A percentile compares a stretch with the other conserved stretches of the same genome.
Conservation (phyloP, 306 rosid species). For the Gastrolobium bilobum region DNA sequence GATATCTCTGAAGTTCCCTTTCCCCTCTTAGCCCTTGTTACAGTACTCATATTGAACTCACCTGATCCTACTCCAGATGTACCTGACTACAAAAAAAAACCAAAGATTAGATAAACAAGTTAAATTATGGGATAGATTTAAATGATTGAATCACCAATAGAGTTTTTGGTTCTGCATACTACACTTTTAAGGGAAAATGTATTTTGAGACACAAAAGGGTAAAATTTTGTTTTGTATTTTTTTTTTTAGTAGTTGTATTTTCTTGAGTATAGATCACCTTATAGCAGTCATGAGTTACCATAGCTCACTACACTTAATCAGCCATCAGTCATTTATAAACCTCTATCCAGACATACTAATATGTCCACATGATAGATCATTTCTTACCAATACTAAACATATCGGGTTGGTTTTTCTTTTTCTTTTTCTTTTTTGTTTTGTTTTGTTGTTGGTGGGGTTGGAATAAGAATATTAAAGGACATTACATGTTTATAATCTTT, state of each 20-base stretch:
- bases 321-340: background rate
- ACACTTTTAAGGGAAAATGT: conserved; percentile 19
- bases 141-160: conserved; percentile 36
- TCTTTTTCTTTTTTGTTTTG: too few species aligned
- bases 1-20: conserved; percentile 69
- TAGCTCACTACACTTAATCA: conserved; percentile 23
- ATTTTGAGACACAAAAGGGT: background rate
- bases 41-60: conserved; percentile 54
- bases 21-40: conserved; percentile 60
- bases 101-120: conserved; percentile 45
- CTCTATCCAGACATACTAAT: background rate
- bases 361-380: background rate
- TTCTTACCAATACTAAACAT: background rate
- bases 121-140: conserved; percentile 13
- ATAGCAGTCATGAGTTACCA: conserved; percentile 17
- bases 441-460: too few species aligned
- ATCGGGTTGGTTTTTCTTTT: background rate
- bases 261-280: conserved; percentile 27
- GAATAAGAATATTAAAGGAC: background rate
- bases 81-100: conserved; percentile 60
- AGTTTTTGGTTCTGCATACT: conserved; percentile 11
- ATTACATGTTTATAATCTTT: background rate
- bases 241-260: conserved; percentile 29
- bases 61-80: conserved; percentile 59
- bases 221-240: background rate